Evolutionary conservation across 805 yeast species (phyloP).

Genomic region (Starmerella scarabaei): DNA sequence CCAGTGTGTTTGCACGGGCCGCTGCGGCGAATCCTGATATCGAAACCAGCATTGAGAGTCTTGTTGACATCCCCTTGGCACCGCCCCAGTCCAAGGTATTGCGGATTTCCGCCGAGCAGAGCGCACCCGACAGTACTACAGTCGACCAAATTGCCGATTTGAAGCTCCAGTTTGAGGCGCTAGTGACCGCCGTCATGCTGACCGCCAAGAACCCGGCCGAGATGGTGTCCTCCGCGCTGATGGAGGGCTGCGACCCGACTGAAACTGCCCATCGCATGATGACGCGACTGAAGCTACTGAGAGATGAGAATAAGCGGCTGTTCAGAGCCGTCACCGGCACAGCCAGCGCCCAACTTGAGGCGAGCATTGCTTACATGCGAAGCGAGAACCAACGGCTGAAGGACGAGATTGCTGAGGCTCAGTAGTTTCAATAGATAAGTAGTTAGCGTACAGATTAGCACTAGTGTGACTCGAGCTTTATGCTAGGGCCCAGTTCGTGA

Average conservation of each 20-base stretch:
- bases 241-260: constrained; percentile 14
- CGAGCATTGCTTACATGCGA: constrained; percentile 10
- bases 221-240: background rate
- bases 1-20: too few species aligned
- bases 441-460: too few species aligned
- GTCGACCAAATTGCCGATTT: too few species aligned
- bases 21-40: too few species aligned
- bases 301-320: constrained; percentile 19
- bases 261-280: constrained; percentile 21
- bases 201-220: background rate
- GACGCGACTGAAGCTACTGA: constrained; percentile 15
- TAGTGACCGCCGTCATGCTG: constrained; percentile 18
- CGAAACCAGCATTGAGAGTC: too few species aligned
- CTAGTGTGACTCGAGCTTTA: too few species aligned
- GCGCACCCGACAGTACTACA: too few species aligned
- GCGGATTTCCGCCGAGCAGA: too few species aligned
- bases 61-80: too few species aligned
- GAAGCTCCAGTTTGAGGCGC: constrained; percentile 19
- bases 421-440: too few species aligned
- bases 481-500: too few species aligned
- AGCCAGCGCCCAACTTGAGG: constrained; percentile 16
- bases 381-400: constrained; percentile 13
- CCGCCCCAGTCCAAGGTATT: too few species aligned
- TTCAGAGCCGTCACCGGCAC: constrained; percentile 10
- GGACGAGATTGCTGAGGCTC: constrained; percentile 5